These are phyloP conservation scores for Exophiala mesophila DNA, from an alignment of 2,329 filamentous ascomycete genomes.

Conservation along the genomic window DNA sequence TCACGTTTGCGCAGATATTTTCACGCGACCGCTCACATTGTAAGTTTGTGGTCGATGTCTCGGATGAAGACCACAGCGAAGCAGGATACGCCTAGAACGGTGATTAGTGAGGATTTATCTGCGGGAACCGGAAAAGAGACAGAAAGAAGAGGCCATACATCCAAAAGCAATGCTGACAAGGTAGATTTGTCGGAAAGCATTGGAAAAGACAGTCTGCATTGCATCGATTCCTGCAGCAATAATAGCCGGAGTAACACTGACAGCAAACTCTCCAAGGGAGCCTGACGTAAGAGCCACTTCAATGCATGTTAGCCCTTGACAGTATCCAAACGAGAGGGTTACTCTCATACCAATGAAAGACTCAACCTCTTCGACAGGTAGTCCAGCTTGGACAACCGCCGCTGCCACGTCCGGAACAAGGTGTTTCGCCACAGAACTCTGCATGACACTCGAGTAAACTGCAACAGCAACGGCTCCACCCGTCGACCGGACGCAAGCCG, in stretches of 20 bases:
- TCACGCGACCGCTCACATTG: no score
- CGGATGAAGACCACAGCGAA: no score
- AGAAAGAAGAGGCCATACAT: not conserved
- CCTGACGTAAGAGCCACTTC: conserved; percentile 1
- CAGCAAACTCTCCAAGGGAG: not conserved
- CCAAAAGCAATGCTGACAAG: not conserved
- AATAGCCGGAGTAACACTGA: not conserved
- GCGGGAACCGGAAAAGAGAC: no score
- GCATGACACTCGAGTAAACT: conserved; percentile 4
- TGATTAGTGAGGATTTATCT: no score
- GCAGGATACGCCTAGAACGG: no score
- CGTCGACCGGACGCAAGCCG: not conserved
- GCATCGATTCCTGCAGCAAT: not conserved
- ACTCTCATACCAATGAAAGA: conserved; percentile 5
- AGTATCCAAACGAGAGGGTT: not conserved
- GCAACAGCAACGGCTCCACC: conserved; percentile 3
- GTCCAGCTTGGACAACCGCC: conserved; percentile 5
- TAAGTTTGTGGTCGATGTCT: no score
- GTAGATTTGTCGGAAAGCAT: not conserved
- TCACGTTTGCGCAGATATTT: no score
- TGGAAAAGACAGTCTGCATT: not conserved
- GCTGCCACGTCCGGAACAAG: conserved; percentile 1
- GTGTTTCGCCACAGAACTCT: not conserved
- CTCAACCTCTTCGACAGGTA: conserved; percentile 1
- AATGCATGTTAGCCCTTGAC: not conserved